Percentiles rank a stretch among this genome's conserved stretches.
Evolutionary conservation across 768 basidiomycete genomes (phyloP).

Genomic region (Suillus occidentalis): DNA sequence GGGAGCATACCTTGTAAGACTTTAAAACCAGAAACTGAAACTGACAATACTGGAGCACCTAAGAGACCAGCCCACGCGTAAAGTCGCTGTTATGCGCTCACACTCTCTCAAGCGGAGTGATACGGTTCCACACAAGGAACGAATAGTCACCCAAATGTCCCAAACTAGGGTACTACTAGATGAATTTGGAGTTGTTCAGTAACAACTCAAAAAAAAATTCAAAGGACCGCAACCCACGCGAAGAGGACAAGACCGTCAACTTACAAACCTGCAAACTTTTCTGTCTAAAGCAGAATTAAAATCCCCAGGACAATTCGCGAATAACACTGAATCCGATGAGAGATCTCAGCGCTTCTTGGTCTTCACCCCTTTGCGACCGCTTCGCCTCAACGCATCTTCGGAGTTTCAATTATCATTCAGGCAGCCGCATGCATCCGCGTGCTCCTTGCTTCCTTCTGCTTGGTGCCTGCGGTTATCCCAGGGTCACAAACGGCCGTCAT

Average conservation of each 20-base stretch:
- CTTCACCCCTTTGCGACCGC: slow-evolving; percentile 7
- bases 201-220: background rate
- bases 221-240: slow-evolving; percentile 8
- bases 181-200: slow-evolving; percentile 2
- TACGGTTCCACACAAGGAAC: slow-evolving; percentile 10
- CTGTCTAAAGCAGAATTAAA: slow-evolving; percentile 9
- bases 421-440: slow-evolving; percentile 1
- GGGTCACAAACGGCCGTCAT: slow-evolving; percentile 1
- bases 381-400: slow-evolving; percentile 4
- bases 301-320: slow-evolving; percentile 7
- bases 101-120: slow-evolving; percentile 13
- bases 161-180: background rate
- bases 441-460: background rate
- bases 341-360: slow-evolving; percentile 8
- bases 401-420: slow-evolving; percentile 15
- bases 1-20: slow-evolving; percentile 14
- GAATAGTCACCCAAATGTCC: slow-evolving; percentile 3
- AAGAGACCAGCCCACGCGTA: slow-evolving; percentile 10
- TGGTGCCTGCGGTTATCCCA: slow-evolving; percentile 1
- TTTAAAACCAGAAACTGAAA: slow-evolving; percentile 11
- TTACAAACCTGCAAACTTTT: slow-evolving; percentile 12
- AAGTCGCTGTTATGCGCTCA: background rate
- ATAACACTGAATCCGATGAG: slow-evolving; percentile 10
- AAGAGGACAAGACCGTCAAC: slow-evolving; percentile 1
- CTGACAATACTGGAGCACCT: background rate